phyloP scores from a whole-genome alignment of 1,284 basidiomycete genomes.

The Cryptococcus sp. region DNA sequence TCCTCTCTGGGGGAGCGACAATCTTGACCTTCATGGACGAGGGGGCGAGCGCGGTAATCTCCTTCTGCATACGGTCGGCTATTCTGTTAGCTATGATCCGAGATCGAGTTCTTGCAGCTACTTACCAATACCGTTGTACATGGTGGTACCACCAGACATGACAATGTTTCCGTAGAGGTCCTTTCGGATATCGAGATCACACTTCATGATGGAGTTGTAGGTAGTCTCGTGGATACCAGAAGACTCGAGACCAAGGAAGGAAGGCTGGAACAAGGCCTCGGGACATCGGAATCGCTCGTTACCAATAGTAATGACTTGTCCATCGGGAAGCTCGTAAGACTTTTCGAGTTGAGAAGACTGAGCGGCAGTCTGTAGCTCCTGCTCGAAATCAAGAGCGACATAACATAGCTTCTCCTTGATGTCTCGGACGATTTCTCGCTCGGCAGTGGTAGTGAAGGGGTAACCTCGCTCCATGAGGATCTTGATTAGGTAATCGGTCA shows the following conservation, averaged over 20 bases:
- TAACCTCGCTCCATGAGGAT: constrained; percentile 92
- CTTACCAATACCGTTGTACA: constrained; percentile 84
- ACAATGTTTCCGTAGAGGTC: constrained; percentile 86
- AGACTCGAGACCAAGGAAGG: constrained; percentile 87
- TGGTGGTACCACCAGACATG: constrained; percentile 92
- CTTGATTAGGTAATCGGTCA: constrained; percentile 90
- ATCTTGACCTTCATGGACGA: constrained; percentile 89
- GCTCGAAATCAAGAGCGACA: constrained; percentile 93
- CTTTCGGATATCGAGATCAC: constrained; percentile 54
- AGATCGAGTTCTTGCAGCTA: background rate
- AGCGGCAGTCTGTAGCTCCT: constrained; percentile 89
- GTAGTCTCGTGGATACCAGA: constrained; percentile 94
- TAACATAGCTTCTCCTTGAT: constrained; percentile 99
- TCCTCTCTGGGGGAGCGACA: constrained; percentile 84
- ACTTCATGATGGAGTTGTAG: constrained; percentile 79
- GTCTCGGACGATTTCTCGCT: constrained; percentile 93
- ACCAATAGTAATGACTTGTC: constrained; percentile 93
- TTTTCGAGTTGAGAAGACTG: constrained; percentile 90
- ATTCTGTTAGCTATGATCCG: background rate
- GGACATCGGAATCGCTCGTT: constrained; percentile 97
- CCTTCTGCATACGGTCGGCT: constrained; percentile 96
- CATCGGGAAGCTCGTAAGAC: constrained; percentile 93
- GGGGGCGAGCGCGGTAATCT: constrained; percentile 82
- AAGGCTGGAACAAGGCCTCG: constrained; percentile 95
- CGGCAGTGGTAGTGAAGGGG: constrained; percentile 88